Base-by-base conservation (phyloP, 208 protist species). In the Jaenimonas drosophilae region DNA sequence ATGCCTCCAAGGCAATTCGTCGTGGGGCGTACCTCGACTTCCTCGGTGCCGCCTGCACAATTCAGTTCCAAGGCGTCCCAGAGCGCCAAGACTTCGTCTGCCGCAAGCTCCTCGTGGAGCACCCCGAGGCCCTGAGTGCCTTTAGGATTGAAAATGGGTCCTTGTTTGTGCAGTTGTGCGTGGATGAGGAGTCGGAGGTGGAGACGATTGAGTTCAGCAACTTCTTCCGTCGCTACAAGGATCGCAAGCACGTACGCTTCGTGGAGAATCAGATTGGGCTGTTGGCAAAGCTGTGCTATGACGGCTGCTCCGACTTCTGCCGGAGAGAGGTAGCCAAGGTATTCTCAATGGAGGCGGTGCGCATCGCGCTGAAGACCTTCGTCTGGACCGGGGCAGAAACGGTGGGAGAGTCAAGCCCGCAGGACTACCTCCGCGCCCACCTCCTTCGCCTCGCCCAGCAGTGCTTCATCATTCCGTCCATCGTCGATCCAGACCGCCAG, bases 381-480 rank as follows among this genome's bases (percentile, higher is more conserved):
- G 40, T 69, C 2, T 73, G 66, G 62, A 76, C 68, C 0, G 64
- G 63, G 1, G 48, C 44, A 12, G 69, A 84, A 46, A 47, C 59
- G 1, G 63, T 67, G 3, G 75, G 68, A 9, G 26, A 38, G n/a
- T 20, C 28, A 7, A 63, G 60, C 46, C 14, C 37, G 3, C 50
- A 70, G 16, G 80, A 85, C 29, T 12, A 44, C 25, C 58, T 85
- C 30, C 80, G 80, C 45, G 64, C 45, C 6, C 60, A 67, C 51
- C 14, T 80, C 5, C 56, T 89, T 21, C 71, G 80, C 12, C 54
- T 89, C 17, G 64, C 80, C 2, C 44, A 77, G 48, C 66, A 81
- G 47, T 69, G 59, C 36, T 73, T 73, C 49, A 65, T 83, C 37
- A 36, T 71, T 32, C 57, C 59, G 11, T 44, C 54, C 7, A 71